phyloP scores from a whole-genome alignment of 1,284 basidiomycete genomes.

The Malassezia obtusa region DNA sequence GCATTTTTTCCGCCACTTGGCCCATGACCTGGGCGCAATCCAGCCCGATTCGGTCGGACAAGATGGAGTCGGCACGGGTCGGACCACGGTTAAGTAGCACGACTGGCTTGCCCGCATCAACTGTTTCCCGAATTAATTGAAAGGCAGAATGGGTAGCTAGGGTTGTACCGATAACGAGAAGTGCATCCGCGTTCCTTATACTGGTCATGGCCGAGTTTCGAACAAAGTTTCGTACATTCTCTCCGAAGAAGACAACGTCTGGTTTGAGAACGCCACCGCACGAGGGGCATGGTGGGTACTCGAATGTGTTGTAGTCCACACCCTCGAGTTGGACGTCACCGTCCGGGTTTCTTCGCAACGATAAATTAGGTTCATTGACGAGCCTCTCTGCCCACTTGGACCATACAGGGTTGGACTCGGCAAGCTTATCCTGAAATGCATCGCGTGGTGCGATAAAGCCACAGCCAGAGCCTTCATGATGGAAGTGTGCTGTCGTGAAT shows the following conservation, averaged over 20 bases:
- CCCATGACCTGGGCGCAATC: conserved; percentile 34
- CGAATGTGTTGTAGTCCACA: conserved; percentile 42
- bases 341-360: conserved; percentile 35
- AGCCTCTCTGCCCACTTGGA: conserved; percentile 27
- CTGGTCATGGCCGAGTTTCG: conserved; percentile 24
- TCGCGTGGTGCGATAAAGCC: conserved; percentile 33
- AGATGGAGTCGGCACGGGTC: conserved; percentile 35
- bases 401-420: conserved; percentile 40
- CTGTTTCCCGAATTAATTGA: conserved; percentile 36
- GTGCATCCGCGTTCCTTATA: conserved; percentile 24
- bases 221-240: conserved; percentile 33
- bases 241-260: conserved; percentile 45
- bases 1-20: conserved; percentile 18
- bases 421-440: conserved; percentile 39
- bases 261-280: conserved; percentile 47
- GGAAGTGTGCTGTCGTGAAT: background rate
- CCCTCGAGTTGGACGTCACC: conserved; percentile 43
- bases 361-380: conserved; percentile 20
- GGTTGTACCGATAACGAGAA: conserved; percentile 40
- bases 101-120: conserved; percentile 26
- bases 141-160: conserved; percentile 47
- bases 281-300: conserved; percentile 38
- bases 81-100: conserved; percentile 44
- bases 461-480: conserved; percentile 19
- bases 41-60: conserved; percentile 29